phyloP scores from a whole-genome alignment of 805 yeast species.

The Yamadazyma tumulicola region DNA sequence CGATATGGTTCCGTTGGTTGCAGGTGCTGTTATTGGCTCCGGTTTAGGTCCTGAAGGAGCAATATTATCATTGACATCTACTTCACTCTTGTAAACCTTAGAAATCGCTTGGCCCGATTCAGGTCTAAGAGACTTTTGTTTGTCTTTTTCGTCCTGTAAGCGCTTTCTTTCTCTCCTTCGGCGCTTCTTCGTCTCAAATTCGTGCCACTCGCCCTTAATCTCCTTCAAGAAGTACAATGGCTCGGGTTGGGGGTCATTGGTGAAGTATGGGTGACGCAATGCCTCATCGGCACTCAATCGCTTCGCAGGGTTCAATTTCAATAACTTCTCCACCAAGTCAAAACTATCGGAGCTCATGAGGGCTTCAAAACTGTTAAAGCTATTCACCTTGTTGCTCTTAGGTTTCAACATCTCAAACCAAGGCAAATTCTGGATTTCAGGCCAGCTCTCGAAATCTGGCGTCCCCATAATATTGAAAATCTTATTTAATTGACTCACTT shows the following conservation, averaged over 20 bases:
- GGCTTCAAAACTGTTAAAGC: constrained; percentile 30
- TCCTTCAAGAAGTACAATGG: constrained; percentile 50
- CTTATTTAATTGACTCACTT: constrained; percentile 73
- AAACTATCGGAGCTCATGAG: constrained; percentile 52
- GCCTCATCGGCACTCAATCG: constrained; percentile 72
- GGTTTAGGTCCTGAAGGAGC: constrained; percentile 7
- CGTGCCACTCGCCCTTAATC: constrained; percentile 89
- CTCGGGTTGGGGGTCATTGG: constrained; percentile 62
- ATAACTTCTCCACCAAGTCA: constrained; percentile 60
- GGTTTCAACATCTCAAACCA: constrained; percentile 90
- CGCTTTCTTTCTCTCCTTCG: constrained; percentile 48
- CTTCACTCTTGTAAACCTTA: no score
- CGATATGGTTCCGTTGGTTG: background rate
- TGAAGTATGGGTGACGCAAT: constrained; percentile 62
- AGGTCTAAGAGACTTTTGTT: constrained; percentile 4
- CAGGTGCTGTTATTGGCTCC: background rate
- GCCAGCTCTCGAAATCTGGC: constrained; percentile 73
- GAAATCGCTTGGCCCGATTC: no score
- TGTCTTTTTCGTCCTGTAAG: constrained; percentile 25
- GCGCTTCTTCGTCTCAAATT: constrained; percentile 86
- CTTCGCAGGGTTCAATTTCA: constrained; percentile 63
- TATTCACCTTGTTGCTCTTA: constrained; percentile 28
- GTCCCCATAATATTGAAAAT: constrained; percentile 87
- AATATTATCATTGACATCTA: constrained; percentile 5
- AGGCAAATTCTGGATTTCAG: constrained; percentile 71